phyloP scores from a whole-genome alignment of 768 basidiomycete genomes.

The Goffeauzyma gilvescens region DNA sequence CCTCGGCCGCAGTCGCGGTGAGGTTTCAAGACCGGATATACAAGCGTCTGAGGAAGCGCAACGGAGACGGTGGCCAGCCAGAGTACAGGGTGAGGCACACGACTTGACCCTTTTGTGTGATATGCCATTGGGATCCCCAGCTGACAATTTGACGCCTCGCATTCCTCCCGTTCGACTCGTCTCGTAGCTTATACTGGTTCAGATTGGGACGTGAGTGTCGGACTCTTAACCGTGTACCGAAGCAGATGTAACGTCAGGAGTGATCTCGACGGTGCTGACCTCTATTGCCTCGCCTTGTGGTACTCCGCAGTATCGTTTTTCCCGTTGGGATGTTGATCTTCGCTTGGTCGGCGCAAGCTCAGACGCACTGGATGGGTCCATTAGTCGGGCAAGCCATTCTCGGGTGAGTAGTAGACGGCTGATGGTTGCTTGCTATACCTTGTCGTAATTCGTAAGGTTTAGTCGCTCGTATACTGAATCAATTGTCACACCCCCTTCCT shows the following conservation, averaged over 20 bases:
- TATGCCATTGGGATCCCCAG: neutral
- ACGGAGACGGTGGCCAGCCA: conserved; percentile 21
- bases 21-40: conserved; percentile 24
- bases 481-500: neutral
- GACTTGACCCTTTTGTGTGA: neutral
- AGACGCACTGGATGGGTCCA: conserved; percentile 26
- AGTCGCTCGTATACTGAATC: too few relatives aligned
- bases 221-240: neutral
- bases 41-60: conserved; percentile 14
- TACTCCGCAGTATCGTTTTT: conserved; percentile 11
- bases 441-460: too few relatives aligned
- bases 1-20: conserved; percentile 14
- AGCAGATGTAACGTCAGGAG: neutral
- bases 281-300: neutral
- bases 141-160: neutral
- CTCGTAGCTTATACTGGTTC: conserved; percentile 26
- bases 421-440: too few relatives aligned
- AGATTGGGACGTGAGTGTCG: conserved; percentile 18
- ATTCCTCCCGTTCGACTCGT: neutral
- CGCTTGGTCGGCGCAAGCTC: conserved; percentile 21
- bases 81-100: conserved; percentile 19
- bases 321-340: conserved; percentile 25
- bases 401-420: conserved; percentile 7
- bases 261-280: too few relatives aligned
- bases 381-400: conserved; percentile 16